Conservation (phyloP, 768 basidiomycete genomes). For the Coprinopsis sp. region DNA sequence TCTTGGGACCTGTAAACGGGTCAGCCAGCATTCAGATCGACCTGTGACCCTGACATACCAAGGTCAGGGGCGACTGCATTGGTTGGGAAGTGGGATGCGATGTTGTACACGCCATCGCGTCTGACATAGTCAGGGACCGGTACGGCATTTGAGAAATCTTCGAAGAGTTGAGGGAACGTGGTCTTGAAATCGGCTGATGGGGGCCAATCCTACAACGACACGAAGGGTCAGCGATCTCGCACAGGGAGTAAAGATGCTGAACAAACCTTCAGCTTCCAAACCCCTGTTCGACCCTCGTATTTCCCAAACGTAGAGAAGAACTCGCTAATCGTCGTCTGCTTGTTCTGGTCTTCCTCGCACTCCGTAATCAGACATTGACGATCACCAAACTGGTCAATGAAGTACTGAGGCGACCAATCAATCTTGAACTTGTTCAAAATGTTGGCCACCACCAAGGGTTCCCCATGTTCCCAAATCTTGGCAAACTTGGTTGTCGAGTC, state of each 20-base stretch:
- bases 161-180: constrained; percentile 78
- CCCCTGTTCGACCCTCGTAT: constrained; percentile 50
- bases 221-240: not conserved
- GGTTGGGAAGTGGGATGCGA: constrained; percentile 83
- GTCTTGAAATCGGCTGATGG: constrained; percentile 79
- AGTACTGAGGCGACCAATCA: constrained; percentile 81
- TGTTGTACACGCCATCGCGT: constrained; percentile 82
- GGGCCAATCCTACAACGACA: constrained; percentile 77
- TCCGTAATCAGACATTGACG: constrained; percentile 72
- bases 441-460: constrained; percentile 74
- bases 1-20: constrained; percentile 69
- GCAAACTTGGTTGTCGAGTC: constrained; percentile 45
- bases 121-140: constrained; percentile 90
- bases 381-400: constrained; percentile 61
- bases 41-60: constrained; percentile 39
- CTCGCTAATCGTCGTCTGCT: constrained; percentile 59
- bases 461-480: constrained; percentile 65
- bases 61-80: constrained; percentile 79
- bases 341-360: constrained; percentile 70
- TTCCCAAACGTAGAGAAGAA: constrained; percentile 81
- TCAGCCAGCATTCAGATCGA: constrained; percentile 1
- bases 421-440: constrained; percentile 58
- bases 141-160: constrained; percentile 78
- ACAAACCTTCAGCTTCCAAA: constrained; percentile 73
- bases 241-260: not conserved